Evolutionary conservation across 495 filamentous ascomycete species (phyloP).

Genomic region (Xylaria acuta): DNA sequence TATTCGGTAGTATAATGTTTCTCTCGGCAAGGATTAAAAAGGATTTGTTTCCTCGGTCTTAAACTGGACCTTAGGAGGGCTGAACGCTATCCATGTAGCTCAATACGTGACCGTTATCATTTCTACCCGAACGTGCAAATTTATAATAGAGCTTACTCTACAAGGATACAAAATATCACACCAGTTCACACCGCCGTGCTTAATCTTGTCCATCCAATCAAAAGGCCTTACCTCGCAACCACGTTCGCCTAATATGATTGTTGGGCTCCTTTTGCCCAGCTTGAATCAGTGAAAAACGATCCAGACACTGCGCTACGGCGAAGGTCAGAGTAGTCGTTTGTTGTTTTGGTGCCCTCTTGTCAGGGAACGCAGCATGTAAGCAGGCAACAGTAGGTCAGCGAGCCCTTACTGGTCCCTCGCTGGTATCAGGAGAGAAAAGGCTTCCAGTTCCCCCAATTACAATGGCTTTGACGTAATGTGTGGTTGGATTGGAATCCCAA

Average conservation of each 20-base stretch:
- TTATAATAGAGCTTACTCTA: not conserved
- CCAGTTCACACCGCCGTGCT: not conserved
- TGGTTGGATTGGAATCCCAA: constrained; percentile 5
- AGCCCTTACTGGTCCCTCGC: not conserved
- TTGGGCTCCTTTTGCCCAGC: not conserved
- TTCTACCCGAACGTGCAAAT: not conserved
- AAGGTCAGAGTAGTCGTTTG: not conserved
- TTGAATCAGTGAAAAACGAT: not conserved
- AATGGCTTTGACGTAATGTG: not conserved
- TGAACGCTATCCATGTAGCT: not conserved
- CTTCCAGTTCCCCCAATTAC: not conserved
- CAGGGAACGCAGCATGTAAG: not conserved
- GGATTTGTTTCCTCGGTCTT: not conserved
- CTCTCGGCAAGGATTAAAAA: not conserved
- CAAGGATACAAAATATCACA: not conserved
- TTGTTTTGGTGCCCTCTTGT: not conserved
- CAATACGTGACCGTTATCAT: not conserved
- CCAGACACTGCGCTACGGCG: not conserved
- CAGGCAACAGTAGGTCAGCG: not conserved
- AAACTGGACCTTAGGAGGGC: not conserved
- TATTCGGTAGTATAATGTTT: not conserved
- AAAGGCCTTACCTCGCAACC: not conserved
- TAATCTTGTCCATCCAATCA: not conserved
- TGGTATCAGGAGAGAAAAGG: not conserved
- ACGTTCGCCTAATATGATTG: not conserved